These are phyloP conservation scores for Microbotryum silenes-acaulis DNA, from an alignment of 1,284 basidiomycete species.

Conservation along the genomic window DNA sequence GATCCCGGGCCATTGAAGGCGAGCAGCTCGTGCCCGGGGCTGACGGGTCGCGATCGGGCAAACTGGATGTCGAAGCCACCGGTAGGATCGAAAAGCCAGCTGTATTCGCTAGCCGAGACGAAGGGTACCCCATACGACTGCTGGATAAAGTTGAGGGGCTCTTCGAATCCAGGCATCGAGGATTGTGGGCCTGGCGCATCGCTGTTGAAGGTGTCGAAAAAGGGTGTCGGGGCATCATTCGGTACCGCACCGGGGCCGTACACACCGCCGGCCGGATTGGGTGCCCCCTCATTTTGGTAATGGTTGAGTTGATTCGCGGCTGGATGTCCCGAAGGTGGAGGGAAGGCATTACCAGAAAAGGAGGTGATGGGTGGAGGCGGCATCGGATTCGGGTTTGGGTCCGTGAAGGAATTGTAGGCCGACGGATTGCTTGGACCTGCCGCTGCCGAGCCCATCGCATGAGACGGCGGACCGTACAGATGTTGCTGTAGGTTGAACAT, in stretches of 20 bases:
- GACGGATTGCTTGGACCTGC: no score
- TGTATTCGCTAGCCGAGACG: constrained; percentile 26
- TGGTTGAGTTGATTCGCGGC: no score
- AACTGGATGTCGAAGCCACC: constrained; percentile 26
- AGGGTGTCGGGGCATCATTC: neutral
- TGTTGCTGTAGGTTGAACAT: no score
- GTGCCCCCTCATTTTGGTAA: no score
- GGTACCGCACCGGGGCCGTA: neutral
- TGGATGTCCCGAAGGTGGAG: no score
- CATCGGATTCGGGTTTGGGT: no score
- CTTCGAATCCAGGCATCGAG: constrained; percentile 17
- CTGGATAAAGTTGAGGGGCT: constrained; percentile 28
- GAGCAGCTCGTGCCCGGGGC: constrained; percentile 7
- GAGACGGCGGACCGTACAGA: no score
- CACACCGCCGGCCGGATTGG: no score
- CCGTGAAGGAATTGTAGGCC: no score
- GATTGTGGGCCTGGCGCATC: neutral
- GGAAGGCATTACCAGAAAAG: no score
- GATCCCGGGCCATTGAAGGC: neutral
- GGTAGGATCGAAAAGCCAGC: constrained; percentile 31
- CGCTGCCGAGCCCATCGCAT: no score
- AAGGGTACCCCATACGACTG: constrained; percentile 30
- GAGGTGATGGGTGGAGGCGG: no score
- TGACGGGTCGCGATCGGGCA: constrained; percentile 21
- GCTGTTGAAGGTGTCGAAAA: neutral